Evolutionary conservation across 306 rosid species (phyloP).

Genomic region (Cicer pinnatifidum): DNA sequence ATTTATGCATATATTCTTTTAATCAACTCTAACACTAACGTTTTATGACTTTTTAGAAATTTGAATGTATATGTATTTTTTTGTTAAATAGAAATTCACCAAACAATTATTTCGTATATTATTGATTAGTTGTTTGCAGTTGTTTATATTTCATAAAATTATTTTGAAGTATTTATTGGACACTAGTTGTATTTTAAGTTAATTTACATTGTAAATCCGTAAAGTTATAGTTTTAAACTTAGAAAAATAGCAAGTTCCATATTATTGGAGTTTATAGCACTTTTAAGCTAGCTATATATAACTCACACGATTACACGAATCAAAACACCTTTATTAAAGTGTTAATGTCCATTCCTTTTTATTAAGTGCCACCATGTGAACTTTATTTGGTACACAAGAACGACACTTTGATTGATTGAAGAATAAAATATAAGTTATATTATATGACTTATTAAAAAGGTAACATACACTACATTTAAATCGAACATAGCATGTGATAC

Average conservation of each 20-base stretch:
- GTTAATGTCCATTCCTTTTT: constrained; percentile 9
- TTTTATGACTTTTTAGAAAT: no score
- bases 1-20: no score
- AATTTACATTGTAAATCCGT: not conserved
- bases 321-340: constrained; percentile 32
- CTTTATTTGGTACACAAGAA: constrained; percentile 31
- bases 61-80: no score
- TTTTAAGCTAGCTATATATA: constrained; percentile 10
- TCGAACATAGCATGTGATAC: constrained; percentile 16
- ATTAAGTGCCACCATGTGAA: constrained; percentile 9
- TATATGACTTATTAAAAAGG: not conserved
- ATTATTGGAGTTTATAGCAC: constrained; percentile 28
- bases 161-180: not conserved
- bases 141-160: no score
- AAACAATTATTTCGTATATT: no score
- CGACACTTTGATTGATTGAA: constrained; percentile 15
- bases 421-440: constrained; percentile 13
- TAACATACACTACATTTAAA: constrained; percentile 13
- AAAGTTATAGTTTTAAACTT: not conserved
- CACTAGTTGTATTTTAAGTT: not conserved
- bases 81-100: no score
- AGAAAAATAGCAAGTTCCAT: constrained; percentile 17
- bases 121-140: no score
- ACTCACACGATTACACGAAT: not conserved
- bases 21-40: no score